phyloP scores from a whole-genome alignment of 208 protist species.

The Endotrypanum monterogeii region DNA sequence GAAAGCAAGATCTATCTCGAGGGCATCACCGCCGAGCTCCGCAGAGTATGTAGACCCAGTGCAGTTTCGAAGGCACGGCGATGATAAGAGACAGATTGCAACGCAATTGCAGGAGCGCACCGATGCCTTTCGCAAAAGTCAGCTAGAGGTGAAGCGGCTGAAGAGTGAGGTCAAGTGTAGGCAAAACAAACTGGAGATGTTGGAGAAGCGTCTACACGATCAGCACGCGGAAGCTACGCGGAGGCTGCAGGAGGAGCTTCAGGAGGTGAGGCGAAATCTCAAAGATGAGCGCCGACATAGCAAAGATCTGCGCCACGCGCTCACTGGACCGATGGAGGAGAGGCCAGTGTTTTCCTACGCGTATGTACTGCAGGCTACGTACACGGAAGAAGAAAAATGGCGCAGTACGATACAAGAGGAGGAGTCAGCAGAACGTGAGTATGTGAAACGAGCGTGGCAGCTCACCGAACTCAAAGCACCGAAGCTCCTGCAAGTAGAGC shows the following conservation, averaged over 20 bases:
- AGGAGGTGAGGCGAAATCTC: slow-evolving; percentile 19
- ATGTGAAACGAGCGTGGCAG: neutral
- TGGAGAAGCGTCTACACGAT: slow-evolving; percentile 25
- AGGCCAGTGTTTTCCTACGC: slow-evolving; percentile 6
- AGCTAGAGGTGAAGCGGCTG: slow-evolving; percentile 29
- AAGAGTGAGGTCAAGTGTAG: slow-evolving; percentile 27
- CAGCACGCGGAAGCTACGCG: slow-evolving; percentile 28
- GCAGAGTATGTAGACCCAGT: neutral
- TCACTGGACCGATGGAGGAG: slow-evolving; percentile 13
- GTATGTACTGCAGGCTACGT: neutral
- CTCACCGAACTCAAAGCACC: neutral
- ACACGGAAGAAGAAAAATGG: neutral
- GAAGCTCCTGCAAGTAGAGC: slow-evolving; percentile 2
- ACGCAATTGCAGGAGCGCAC: slow-evolving; percentile 28
- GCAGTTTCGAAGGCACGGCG: slow-evolving; percentile 3
- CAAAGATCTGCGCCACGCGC: slow-evolving; percentile 21
- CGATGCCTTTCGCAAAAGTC: slow-evolving; percentile 23
- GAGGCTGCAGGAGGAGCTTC: slow-evolving; percentile 29
- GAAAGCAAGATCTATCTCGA: slow-evolving; percentile 1
- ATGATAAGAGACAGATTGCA: slow-evolving; percentile 14
- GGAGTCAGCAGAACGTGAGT: neutral
- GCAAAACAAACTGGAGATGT: slow-evolving; percentile 12
- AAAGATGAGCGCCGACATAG: slow-evolving; percentile 17
- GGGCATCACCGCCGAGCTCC: neutral
- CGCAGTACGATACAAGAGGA: slow-evolving; percentile 6